These are phyloP conservation scores for Anastatica hierochuntica DNA, from an alignment of 345 rosid genomes.

Conservation along the genomic window DNA sequence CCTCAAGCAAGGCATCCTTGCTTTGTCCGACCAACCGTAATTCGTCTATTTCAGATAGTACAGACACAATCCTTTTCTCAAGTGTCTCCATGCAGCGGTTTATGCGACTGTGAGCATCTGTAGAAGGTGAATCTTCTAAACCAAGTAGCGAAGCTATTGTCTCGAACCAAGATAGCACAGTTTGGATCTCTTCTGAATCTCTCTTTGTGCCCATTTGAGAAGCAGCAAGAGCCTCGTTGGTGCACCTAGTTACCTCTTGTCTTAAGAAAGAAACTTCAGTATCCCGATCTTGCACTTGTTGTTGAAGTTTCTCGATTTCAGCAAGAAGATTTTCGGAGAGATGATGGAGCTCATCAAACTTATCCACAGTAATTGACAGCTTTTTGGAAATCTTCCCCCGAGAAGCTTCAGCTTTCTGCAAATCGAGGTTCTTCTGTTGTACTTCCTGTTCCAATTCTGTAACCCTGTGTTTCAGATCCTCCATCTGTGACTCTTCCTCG, in stretches of 20 bases:
- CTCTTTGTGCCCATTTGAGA: conserved; percentile 51
- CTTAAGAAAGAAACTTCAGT: conserved; percentile 88
- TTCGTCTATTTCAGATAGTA: conserved; percentile 54
- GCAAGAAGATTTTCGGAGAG: conserved; percentile 69
- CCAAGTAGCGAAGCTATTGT: conserved; percentile 38
- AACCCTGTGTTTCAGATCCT: conserved; percentile 50
- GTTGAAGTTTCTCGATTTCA: conserved; percentile 86
- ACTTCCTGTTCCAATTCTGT: conserved; percentile 47
- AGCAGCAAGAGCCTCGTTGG: conserved; percentile 70
- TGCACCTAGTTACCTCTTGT: conserved; percentile 94
- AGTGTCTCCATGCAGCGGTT: conserved; percentile 52
- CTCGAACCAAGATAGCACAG: conserved; percentile 56
- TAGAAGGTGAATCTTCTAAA: conserved; percentile 34
- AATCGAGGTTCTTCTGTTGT: conserved; percentile 50
- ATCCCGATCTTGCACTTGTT: conserved; percentile 78
- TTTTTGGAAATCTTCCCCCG: conserved; percentile 72
- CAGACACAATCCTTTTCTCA: conserved; percentile 41
- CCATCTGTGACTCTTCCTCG: conserved; percentile 93
- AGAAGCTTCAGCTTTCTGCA: conserved; percentile 74
- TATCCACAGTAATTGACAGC: conserved; percentile 69
- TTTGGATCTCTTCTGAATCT: conserved; percentile 46
- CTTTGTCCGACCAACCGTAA: conserved; percentile 42
- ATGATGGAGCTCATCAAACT: conserved; percentile 91
- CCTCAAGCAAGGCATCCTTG: conserved; percentile 53
- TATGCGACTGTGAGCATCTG: conserved; percentile 24